Evolutionary conservation across 2,329 filamentous ascomycete genomes (phyloP).

Genomic region (Colletotrichum musae): DNA sequence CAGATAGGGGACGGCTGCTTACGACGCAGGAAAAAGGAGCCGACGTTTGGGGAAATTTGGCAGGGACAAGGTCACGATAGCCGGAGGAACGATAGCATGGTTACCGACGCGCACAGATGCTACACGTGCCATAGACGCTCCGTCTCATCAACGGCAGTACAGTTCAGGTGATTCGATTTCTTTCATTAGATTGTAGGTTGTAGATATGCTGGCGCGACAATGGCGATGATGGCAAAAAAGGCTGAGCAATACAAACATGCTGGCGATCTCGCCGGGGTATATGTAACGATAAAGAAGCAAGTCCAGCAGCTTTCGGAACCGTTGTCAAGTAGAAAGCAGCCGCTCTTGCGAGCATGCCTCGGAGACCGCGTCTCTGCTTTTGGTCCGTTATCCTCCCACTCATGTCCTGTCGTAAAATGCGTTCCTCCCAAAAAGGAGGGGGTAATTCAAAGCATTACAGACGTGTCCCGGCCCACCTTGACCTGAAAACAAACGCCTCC

Average conservation of each 20-base stretch:
- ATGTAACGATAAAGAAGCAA: conserved; percentile 32
- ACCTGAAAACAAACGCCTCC: conserved; percentile 30
- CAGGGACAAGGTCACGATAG: conserved; percentile 12
- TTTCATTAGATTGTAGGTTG: not conserved
- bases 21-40: too few relatives aligned
- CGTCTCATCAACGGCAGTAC: too few relatives aligned
- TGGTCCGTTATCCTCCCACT: conserved; percentile 13
- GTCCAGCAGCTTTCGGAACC: conserved; percentile 26
- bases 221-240: conserved; percentile 12
- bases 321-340: conserved; percentile 5
- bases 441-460: conserved; percentile 23
- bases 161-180: not conserved
- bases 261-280: conserved; percentile 43
- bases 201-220: too few relatives aligned
- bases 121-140: not conserved
- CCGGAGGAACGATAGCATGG: not conserved
- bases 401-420: conserved; percentile 42
- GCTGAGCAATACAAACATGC: conserved; percentile 23
- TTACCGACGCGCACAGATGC: not conserved
- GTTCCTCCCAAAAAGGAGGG: conserved; percentile 22
- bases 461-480: conserved; percentile 6
- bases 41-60: not conserved
- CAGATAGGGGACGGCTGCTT: too few relatives aligned
- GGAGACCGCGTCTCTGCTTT: conserved; percentile 9
- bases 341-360: not conserved